Evolutionary conservation across 441 rosid species (phyloP).

Genomic region (Pelargonium citronellum): DNA sequence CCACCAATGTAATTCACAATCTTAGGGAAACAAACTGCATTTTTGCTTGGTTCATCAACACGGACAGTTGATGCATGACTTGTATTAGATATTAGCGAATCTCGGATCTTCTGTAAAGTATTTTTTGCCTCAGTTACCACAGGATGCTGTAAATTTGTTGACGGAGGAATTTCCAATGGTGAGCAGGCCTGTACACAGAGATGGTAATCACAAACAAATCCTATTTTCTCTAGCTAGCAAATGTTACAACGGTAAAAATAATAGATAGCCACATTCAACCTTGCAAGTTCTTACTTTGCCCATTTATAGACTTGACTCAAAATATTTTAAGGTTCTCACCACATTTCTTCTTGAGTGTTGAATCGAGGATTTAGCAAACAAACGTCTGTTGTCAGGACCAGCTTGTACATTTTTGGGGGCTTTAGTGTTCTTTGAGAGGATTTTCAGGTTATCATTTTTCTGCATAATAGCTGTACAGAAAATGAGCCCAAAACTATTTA

Average conservation of each 20-base stretch:
- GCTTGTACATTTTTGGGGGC: constrained; percentile 35
- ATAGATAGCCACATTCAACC: constrained; percentile 15
- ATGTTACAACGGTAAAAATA: neutral
- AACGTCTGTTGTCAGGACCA: constrained; percentile 35
- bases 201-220: constrained; percentile 12
- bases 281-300: constrained; percentile 14
- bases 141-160: constrained; percentile 30
- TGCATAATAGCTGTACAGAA: constrained; percentile 33
- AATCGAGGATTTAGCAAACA: constrained; percentile 37
- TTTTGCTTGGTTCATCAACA: constrained; percentile 28
- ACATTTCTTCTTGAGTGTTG: constrained; percentile 46
- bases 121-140: constrained; percentile 27
- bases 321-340: constrained; percentile 39
- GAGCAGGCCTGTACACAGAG: constrained; percentile 35
- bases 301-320: constrained; percentile 13
- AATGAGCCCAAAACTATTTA: constrained; percentile 7
- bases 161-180: constrained; percentile 27
- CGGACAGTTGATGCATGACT: constrained; percentile 24
- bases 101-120: constrained; percentile 32
- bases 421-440: constrained; percentile 30
- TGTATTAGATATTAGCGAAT: constrained; percentile 27
- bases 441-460: constrained; percentile 37
- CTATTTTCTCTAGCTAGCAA: constrained; percentile 1
- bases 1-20: constrained; percentile 24
- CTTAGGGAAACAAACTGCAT: constrained; percentile 29